These are phyloP conservation scores for Candida ficus DNA, from an alignment of 805 yeast species.

Conservation along the genomic window DNA sequence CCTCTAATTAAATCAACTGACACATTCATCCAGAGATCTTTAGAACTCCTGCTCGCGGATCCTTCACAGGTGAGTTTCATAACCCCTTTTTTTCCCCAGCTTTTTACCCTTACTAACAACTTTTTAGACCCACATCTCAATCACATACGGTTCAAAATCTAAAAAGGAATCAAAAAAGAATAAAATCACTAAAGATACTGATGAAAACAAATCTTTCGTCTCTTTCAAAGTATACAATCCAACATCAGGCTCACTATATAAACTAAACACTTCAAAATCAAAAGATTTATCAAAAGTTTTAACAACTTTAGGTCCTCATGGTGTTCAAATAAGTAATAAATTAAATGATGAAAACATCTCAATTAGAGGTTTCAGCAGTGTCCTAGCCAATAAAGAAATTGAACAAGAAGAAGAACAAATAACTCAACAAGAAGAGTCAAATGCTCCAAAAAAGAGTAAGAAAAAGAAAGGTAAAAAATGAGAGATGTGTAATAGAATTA, in stretches of 20 bases:
- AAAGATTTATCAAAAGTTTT: slow-evolving; percentile 70
- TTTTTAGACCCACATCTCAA: slow-evolving; percentile 20
- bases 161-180: slow-evolving; percentile 14
- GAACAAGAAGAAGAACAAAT: slow-evolving; percentile 7
- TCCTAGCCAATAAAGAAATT: slow-evolving; percentile 21
- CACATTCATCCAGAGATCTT: neutral
- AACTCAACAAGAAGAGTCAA: slow-evolving; percentile 1
- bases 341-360: slow-evolving; percentile 1
- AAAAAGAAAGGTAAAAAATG: slow-evolving; percentile 23
- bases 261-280: slow-evolving; percentile 48
- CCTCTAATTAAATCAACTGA: neutral
- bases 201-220: slow-evolving; percentile 16
- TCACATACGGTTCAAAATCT: slow-evolving; percentile 23
- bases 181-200: slow-evolving; percentile 6
- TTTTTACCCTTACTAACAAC: neutral
- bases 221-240: slow-evolving; percentile 64
- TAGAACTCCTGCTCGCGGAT: neutral
- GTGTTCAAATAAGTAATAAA: slow-evolving; percentile 30
- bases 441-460: slow-evolving; percentile 17
- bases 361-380: slow-evolving; percentile 21
- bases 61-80: neutral
- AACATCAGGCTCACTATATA: slow-evolving; percentile 55
- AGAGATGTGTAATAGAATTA: neutral
- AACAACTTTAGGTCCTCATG: slow-evolving; percentile 68
- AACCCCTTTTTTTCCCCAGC: neutral